A percentile compares a stretch with the other conserved stretches of the same genome.
Evolutionary conservation across 352 stramenopile genomes (phyloP).

Genomic region (Albugo candida): DNA sequence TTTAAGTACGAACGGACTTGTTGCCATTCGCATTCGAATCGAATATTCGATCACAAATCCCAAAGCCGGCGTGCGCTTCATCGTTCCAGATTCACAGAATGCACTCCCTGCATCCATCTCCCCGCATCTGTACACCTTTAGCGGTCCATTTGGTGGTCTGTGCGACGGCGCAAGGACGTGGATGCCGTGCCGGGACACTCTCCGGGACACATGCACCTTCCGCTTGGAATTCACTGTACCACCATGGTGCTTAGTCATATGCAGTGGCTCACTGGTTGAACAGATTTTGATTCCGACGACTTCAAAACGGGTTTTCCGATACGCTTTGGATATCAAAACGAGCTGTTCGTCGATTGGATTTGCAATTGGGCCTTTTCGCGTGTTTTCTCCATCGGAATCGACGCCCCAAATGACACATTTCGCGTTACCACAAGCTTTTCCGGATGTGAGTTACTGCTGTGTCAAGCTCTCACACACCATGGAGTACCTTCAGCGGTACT

Average conservation of each 20-base stretch:
- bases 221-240: conserved; percentile 61
- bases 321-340: conserved; percentile 62
- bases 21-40: conserved; percentile 42
- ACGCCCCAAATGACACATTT: conserved; percentile 76
- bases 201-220: conserved; percentile 50
- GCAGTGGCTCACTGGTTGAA: conserved; percentile 69
- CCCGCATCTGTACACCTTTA: conserved; percentile 77
- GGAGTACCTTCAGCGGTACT: conserved; percentile 53
- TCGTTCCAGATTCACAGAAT: conserved; percentile 30
- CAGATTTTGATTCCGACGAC: conserved; percentile 41
- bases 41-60: conserved; percentile 68
- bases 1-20: conserved; percentile 45
- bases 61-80: conserved; percentile 37
- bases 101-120: conserved; percentile 36
- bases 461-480: conserved; percentile 50
- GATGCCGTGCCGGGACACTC: conserved; percentile 67
- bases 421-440: conserved; percentile 47
- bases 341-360: conserved; percentile 69
- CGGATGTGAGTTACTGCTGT: conserved; percentile 57
- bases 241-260: conserved; percentile 63
- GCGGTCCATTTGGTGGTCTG: conserved; percentile 54
- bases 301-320: conserved; percentile 49
- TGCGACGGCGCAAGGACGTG: conserved; percentile 67
- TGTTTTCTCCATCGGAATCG: conserved; percentile 41
- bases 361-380: conserved; percentile 50